These are phyloP conservation scores for Cunninghamia lanceolata DNA, from an alignment of 75 land plant species.

Conservation along the genomic window DNA sequence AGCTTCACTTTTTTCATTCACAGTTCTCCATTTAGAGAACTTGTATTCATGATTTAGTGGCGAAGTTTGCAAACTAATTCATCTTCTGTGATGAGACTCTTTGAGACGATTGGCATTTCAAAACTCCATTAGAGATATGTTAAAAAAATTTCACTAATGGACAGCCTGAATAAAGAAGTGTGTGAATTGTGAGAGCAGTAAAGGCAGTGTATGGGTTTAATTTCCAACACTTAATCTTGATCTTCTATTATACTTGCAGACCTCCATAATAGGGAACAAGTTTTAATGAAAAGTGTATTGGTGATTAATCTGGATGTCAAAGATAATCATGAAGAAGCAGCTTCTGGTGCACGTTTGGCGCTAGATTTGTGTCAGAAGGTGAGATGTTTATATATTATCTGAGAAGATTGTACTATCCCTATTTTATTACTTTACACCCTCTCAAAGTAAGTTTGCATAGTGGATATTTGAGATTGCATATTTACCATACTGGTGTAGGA, in stretches of 20 bases:
- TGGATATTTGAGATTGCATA: not conserved
- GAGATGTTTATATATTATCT: constrained; percentile 8
- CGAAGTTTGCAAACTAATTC: not conserved
- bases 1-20: not conserved
- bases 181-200: not conserved
- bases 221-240: not conserved
- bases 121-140: not conserved
- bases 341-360: too few species aligned
- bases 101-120: not conserved
- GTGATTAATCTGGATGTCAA: constrained; percentile 93
- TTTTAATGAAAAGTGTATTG: constrained; percentile 73
- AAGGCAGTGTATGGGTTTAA: not conserved
- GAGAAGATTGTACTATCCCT: not conserved
- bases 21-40: not conserved
- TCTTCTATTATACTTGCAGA: constrained; percentile 50
- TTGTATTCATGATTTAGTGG: not conserved
- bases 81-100: not conserved
- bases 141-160: not conserved
- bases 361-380: too few species aligned
- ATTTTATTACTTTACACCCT: not conserved
- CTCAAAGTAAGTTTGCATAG: not conserved
- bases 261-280: constrained; percentile 72
- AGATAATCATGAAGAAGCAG: too few species aligned
- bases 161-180: not conserved
- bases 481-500: not conserved